Base-by-base conservation (phyloP, 306 rosid genomes). In the Quercus berberidifolia region DNA sequence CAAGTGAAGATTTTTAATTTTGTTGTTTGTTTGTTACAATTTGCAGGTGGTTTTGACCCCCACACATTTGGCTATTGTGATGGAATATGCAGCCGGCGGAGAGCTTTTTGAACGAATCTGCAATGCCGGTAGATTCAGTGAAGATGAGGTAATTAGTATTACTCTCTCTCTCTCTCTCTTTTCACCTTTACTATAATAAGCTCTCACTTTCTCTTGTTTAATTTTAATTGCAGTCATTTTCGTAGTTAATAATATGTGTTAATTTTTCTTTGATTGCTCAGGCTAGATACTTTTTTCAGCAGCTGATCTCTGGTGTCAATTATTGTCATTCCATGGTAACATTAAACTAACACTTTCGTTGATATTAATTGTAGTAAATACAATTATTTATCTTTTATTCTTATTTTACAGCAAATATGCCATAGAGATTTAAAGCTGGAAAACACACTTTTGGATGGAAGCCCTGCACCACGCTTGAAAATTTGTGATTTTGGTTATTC, bases 271-370 rank as follows among this genome's bases (percentile, higher is more conserved):
- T 76, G 17, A 56, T 64, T 76, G 10, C 77, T 19, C 87, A 89
- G 93, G 91, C 91, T n/a, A 80, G 93, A 83, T 90, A 87, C 75
- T 90, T 90, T 88, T 90, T 90, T 81, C 93, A 90, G 86, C 93
- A 90, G 89, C 88, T 90, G 81, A 90, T 90, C 65, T 90, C 90
- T 21, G 93, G 93, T 76, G 91, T 88, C 76, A 76, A 82, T 81
- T 90, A 69, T 78, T 90, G 91, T 54, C 93, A 90, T 86, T 65
- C 86, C 73, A 80, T 80, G 93, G 93, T 90, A 89, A 33, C 5
- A 25, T 79, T 68, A 4, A 71, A 20, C 30, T 67, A 56, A 30
- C 35, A 23, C 43, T 52, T 20, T 18, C 59, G 17, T 23, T 33
- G 74, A 8, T 4, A 41, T 3, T 4, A 75, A 59, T 33, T 38